Base-by-base conservation (phyloP, 2,329 filamentous ascomycete genomes). In the Moelleriella libera region DNA sequence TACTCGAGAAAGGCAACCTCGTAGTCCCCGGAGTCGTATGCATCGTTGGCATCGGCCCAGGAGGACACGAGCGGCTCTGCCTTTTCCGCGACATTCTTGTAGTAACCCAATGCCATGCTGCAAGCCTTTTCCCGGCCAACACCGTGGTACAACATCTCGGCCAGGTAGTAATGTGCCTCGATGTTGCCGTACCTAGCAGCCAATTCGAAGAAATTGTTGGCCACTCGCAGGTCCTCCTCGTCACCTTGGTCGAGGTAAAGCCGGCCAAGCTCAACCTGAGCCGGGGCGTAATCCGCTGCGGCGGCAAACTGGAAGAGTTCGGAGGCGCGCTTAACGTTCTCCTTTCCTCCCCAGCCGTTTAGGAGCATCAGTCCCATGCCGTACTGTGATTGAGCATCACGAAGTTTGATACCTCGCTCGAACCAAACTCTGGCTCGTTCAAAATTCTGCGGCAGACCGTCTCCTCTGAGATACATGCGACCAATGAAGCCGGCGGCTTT, bases 111-210 rank as follows among this genome's bases (percentile, higher is more conserved):
- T 2, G 89, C 88, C 49, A 86, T 74, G 6, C 73, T 75, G 57
- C 89, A 96, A 10, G 83, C 82, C 54, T 82, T 81, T 53, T 94
- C 86, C 37, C 85, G 75, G 5, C 86, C 88, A 31, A 94, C 76
- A 0, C 86, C 88, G 52, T 86, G 78, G 55, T 89, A 78, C 29
- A 82, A 83, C 69, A 95, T 80, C 64, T 96, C 89, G 2, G 87
- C 89, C 4, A 96, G 77, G 61, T 94, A 94, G 66, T 95, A 96
- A 60, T 86, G 87, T 0, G 88, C 85, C 63, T 95, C 88, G 51
- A 95, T 84, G 58, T 88, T 85, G 11, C 83, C 83, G 60, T 88
- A 88, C 29, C 86, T 74, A 41, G 83, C 83, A 5, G 89, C 89
- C 44, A 90, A 73, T 58, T 95, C 88, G 56, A 96, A 95, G 62